Evolutionary conservation across 192 early-diverging fungal species (phyloP), one percentile per base, ranked within the genome.

Genomic region (Allomyces macrogynus): DNA sequence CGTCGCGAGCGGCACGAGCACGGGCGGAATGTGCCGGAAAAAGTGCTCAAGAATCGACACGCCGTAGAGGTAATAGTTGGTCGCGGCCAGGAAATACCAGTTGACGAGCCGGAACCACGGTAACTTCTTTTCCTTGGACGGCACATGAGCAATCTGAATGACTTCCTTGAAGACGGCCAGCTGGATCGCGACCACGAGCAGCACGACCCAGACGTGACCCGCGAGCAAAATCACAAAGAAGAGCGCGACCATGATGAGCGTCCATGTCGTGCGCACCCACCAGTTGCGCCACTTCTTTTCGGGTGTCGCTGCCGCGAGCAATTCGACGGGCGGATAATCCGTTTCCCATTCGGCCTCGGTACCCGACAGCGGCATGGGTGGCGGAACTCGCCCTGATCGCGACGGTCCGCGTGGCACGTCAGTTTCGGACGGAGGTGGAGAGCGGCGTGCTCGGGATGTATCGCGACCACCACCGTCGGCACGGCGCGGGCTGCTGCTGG

Each of bases 21-120:
- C 87, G 14, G 88, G 86, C 72, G 91, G 82, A 24, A 89, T 79
- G 61, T 81, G 77, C 67, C 86, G 79, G 74, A 89, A 86, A 70
- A 93, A 90, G 66, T 89, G 91, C 49, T 91, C 83, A 64, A 94
- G 90, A 64, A 92, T 77, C 66, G 87, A 89, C 74, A 93, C 90
- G 32, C 95, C 95, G 69, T 97, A 93, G 62, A 97, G 76, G 67
- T 89, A 97, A 74, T 92, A 97, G 72, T 92, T 89, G 57, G 90
- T 91, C 49, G 85, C 84, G 62, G 84, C 71, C 65, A 97, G 72
- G 69, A 94, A 95, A 74, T 94, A 95, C 87, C 89, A 95, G 71
- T 91, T 91, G 82, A 94, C 78, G 8, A 90, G 84, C 42, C 87
- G 82, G 71, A 90, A 87, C 92, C 92, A 97, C 8, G 91, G 89